Evolutionary conservation across 257 asterid genomes (phyloP).

Genomic region (Capsicum baccatum): DNA sequence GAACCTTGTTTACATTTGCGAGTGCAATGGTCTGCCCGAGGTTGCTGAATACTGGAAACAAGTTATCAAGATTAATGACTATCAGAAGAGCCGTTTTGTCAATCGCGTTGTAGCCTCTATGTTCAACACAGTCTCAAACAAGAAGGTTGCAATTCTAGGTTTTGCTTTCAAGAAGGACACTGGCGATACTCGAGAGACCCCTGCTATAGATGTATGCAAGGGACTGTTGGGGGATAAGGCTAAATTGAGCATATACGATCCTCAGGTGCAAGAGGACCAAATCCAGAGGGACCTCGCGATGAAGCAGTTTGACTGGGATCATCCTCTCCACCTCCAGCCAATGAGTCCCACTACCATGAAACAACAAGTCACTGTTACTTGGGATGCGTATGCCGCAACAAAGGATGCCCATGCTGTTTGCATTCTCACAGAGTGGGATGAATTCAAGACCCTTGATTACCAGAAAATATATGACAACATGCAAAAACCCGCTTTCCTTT

Average conservation of each 20-base stretch:
- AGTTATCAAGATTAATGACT: slow-evolving; percentile 84
- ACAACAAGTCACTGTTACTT: slow-evolving; percentile 65
- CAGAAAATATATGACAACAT: slow-evolving; percentile 76
- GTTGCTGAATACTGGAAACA: slow-evolving; percentile 93
- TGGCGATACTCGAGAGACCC: slow-evolving; percentile 85
- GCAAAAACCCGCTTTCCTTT: slow-evolving; percentile 89
- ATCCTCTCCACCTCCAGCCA: slow-evolving; percentile 89
- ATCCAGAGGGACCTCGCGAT: slow-evolving; percentile 84
- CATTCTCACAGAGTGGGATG: slow-evolving; percentile 92
- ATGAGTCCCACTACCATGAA: slow-evolving; percentile 81
- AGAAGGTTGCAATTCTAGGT: slow-evolving; percentile 76
- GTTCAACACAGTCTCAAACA: slow-evolving; percentile 89
- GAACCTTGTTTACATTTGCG: slow-evolving; percentile 85
- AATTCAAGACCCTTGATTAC: slow-evolving; percentile 80
- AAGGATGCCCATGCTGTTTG: slow-evolving; percentile 87
- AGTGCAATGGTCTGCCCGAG: slow-evolving; percentile 85
- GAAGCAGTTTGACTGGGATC: slow-evolving; percentile 93
- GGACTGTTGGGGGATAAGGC: slow-evolving; percentile 88
- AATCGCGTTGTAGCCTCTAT: slow-evolving; percentile 77
- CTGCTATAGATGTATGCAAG: slow-evolving; percentile 86
- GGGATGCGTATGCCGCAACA: slow-evolving; percentile 80
- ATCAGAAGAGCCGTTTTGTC: slow-evolving; percentile 80
- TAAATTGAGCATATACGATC: slow-evolving; percentile 77
- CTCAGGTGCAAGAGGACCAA: slow-evolving; percentile 85
- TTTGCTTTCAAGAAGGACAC: slow-evolving; percentile 90